Percentiles rank a stretch among this genome's conserved stretches.
phyloP scores from a whole-genome alignment of 2,329 filamentous ascomycete genomes.

The Hymenoscyphus fraxineus region DNA sequence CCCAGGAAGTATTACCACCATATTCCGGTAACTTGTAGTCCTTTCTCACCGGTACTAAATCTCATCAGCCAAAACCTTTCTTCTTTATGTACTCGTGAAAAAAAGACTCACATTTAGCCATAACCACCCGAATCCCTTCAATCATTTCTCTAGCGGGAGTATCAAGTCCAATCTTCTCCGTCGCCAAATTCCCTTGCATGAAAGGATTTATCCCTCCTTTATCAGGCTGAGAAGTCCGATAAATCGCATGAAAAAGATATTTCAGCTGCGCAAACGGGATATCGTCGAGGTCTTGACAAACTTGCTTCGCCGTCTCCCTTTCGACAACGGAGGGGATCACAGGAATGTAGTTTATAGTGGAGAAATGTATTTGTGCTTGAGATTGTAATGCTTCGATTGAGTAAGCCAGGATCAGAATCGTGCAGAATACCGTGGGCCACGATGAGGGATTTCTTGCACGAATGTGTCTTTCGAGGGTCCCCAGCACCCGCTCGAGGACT shows the following conservation, averaged over 20 bases:
- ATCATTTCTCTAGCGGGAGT: slow-evolving; percentile 9
- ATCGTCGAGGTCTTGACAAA: slow-evolving; percentile 13
- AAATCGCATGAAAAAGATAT: slow-evolving; percentile 21
- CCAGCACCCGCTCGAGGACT: slow-evolving; percentile 8
- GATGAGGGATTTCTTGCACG: slow-evolving; percentile 11
- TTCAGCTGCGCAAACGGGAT: slow-evolving; percentile 16
- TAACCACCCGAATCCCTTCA: slow-evolving; percentile 8
- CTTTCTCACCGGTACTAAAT: neutral
- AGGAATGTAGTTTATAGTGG: neutral
- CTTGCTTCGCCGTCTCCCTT: slow-evolving; percentile 5
- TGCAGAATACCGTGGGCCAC: slow-evolving; percentile 18
- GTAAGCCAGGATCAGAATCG: slow-evolving; percentile 16
- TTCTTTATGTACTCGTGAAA: neutral
- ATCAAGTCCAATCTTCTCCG: slow-evolving; percentile 9
- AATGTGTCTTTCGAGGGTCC: slow-evolving; percentile 19
- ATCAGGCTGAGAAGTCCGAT: slow-evolving; percentile 18
- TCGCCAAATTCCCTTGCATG: neutral
- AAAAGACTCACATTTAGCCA: slow-evolving; percentile 9
- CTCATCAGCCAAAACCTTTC: neutral
- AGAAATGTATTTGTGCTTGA: slow-evolving; percentile 10
- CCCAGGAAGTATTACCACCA: neutral
- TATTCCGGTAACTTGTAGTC: neutral
- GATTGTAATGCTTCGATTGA: slow-evolving; percentile 18
- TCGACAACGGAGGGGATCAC: neutral
- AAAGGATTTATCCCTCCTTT: slow-evolving; percentile 21